Conservation (phyloP, 1,139 yeast species). For the Candida pseudoviswanathii region DNA sequence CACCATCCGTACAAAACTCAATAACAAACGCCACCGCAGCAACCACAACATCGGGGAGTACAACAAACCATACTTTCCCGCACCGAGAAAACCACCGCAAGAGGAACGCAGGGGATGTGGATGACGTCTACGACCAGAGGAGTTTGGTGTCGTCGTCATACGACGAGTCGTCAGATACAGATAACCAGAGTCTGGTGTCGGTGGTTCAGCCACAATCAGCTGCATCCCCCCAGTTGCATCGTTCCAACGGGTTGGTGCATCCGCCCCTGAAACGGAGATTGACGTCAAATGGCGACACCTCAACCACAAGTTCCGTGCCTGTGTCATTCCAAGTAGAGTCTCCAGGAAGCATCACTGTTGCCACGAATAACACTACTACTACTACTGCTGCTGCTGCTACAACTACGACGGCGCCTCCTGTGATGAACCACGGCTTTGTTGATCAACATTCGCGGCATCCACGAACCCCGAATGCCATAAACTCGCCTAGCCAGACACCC, state of each 20-base stretch:
- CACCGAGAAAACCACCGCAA: constrained; percentile 28
- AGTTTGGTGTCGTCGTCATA: constrained; percentile 25
- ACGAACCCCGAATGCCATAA: constrained; percentile 34
- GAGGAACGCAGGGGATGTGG: constrained; percentile 23
- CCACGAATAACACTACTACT: constrained; percentile 6
- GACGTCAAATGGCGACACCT: constrained; percentile 15
- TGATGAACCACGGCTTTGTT: not conserved
- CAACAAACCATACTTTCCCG: not conserved
- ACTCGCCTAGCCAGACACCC: constrained; percentile 41
- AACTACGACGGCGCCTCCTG: not conserved
- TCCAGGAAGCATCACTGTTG: constrained; percentile 9
- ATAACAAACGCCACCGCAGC: not conserved
- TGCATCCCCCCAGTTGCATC: constrained; percentile 6
- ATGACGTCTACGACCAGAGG: constrained; percentile 19
- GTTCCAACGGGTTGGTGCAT: constrained; percentile 21
- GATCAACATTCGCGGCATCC: constrained; percentile 22
- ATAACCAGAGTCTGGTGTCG: constrained; percentile 29
- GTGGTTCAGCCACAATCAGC: not conserved
- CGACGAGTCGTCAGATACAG: constrained; percentile 44
- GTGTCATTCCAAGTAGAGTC: constrained; percentile 12
- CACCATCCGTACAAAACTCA: not conserved
- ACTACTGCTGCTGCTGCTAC: constrained; percentile 4
- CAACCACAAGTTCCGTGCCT: constrained; percentile 2
- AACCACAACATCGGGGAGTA: constrained; percentile 13
- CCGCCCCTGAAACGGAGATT: constrained; percentile 48